phyloP scores from a whole-genome alignment of 306 rosid species.

The Prunus mume region DNA sequence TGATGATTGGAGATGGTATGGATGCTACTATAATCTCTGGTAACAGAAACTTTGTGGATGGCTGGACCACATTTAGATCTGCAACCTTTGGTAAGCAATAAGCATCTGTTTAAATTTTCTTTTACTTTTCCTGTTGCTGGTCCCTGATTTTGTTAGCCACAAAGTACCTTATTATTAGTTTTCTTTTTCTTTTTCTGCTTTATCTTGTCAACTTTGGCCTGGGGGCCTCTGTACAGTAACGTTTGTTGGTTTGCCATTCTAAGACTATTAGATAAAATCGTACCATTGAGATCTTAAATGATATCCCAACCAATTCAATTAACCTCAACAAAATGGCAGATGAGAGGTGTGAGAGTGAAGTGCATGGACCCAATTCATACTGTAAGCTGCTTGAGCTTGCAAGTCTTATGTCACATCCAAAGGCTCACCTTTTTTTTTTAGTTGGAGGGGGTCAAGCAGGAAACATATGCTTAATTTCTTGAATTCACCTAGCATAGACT shows the following conservation, averaged over 20 bases:
- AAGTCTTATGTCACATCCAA: background rate
- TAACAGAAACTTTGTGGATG: conserved; percentile 48
- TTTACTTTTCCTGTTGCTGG: background rate
- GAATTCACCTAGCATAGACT: background rate
- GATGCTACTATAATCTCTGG: conserved; percentile 67
- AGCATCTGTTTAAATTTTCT: background rate
- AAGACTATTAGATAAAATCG: background rate
- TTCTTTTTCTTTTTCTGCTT: background rate
- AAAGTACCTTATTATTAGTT: background rate
- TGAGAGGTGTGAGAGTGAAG: background rate
- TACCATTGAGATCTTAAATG: background rate
- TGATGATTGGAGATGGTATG: conserved; percentile 85
- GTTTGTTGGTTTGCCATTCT: background rate
- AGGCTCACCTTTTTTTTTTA: background rate
- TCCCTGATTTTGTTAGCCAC: background rate
- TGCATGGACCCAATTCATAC: background rate
- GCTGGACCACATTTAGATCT: conserved; percentile 83
- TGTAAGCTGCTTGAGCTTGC: background rate
- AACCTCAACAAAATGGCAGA: background rate
- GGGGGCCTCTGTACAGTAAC: background rate
- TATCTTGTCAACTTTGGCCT: background rate
- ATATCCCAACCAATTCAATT: background rate
- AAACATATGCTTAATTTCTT: background rate
- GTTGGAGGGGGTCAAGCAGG: background rate
- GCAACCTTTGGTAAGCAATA: conserved; percentile 86